Base-by-base conservation (phyloP, 495 filamentous ascomycete species). In the Penicillium tannophilum region DNA sequence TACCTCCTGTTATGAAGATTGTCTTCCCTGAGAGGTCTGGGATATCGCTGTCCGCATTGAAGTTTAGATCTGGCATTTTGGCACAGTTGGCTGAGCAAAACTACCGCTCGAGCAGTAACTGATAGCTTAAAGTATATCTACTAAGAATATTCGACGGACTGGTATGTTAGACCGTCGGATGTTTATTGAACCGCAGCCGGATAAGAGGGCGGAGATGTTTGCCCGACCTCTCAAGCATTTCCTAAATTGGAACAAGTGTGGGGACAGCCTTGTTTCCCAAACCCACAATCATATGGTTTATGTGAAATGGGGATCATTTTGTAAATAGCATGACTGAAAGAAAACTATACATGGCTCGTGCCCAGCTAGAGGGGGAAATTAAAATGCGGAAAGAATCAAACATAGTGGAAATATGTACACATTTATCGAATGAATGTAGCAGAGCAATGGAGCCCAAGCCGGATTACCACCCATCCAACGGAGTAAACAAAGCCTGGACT, bases 401-500 rank as follows among this genome's bases (percentile, higher is more conserved):
- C 10, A 14, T 11, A 14, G 8, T 36, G 3, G 10, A 36, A 12
- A 11, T 36, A 36, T 36, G 33, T 36, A 36, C 33, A 36, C 3
- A 12, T 36, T 8, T 10, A 36, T 36, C 33, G 12, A 4, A 36
- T 12, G 14, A 14, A 36, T 1, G 33, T 4, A 5, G 28, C 20
- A 23, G 20, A 23, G 20, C 20, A 23, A 23, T 23, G 4, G 8
- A 36, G 2, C 12, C 33, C 33, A 10, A 12, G 16, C 39, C 39
- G 4, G 16, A 41, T 53, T 65, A 91, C 88, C 88, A 92, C 4
- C 88, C 89, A 47, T 86, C 82, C 54, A 92, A 54, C 6, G 81
- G 68, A 62, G 74, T 88, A 52, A 87, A 72, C 63, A 73, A 82
- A 20, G 88, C 77, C 57, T 81, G 68, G 67, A 93, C 72, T 0